Conservation (phyloP, 2,329 filamentous ascomycete genomes). For the Trichoderma simmonsii region DNA sequence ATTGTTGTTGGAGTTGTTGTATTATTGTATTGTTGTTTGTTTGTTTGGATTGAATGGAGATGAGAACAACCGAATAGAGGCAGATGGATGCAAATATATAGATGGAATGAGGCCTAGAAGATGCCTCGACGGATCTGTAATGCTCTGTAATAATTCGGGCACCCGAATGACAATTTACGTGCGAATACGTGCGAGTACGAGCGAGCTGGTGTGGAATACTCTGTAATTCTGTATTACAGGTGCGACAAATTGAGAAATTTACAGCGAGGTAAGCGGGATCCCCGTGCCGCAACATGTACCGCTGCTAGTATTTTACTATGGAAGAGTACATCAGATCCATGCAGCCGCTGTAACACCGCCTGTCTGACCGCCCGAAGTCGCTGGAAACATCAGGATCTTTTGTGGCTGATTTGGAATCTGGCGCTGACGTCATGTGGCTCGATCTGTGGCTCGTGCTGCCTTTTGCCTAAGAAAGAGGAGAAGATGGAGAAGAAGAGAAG, state of each 20-base stretch:
- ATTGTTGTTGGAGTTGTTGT: not conserved
- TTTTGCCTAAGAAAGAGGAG: no score
- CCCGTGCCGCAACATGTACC: not conserved
- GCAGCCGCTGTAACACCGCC: not conserved
- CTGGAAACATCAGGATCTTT: not conserved
- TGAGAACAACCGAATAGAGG: not conserved
- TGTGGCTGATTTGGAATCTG: not conserved
- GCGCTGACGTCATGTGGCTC: not conserved
- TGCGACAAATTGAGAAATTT: not conserved
- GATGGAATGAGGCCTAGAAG: not conserved
- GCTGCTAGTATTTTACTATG: not conserved
- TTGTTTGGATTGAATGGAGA: not conserved
- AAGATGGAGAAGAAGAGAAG: not conserved
- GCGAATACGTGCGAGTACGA: not conserved
- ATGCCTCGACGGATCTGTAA: not conserved
- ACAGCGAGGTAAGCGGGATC: not conserved
- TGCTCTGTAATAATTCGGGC: not conserved
- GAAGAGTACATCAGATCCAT: not conserved
- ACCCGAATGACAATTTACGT: not conserved
- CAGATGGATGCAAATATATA: not conserved
- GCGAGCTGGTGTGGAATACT: not conserved
- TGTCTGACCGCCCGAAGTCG: not conserved
- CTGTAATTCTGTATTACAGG: not conserved
- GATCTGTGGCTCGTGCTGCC: not conserved
- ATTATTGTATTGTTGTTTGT: not conserved